Evolutionary conservation across 75 land plant genomes (phyloP).

Genomic region (Adiantum capillusveneris): DNA sequence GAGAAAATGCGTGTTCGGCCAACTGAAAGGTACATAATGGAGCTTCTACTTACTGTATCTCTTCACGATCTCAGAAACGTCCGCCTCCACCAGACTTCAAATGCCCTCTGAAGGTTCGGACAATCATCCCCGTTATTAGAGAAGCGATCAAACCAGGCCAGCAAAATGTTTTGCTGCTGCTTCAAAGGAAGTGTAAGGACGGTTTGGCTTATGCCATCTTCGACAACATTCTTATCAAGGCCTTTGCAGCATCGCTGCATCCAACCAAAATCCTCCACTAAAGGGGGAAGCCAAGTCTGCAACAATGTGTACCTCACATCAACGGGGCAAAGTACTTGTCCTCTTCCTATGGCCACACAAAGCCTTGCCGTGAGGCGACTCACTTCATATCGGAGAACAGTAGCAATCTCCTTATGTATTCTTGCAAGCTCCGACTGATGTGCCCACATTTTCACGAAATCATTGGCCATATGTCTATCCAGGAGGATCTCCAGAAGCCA

Average conservation of each 20-base stretch:
- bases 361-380: too few species aligned
- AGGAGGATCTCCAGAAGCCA: slow-evolving; percentile 85
- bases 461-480: slow-evolving; percentile 75
- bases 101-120: slow-evolving; percentile 82
- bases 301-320: too few species aligned
- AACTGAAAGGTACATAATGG: too few species aligned
- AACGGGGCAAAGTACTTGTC: too few species aligned
- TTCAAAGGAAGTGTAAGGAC: slow-evolving; percentile 73
- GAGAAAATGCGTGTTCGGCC: too few species aligned
- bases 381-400: too few species aligned
- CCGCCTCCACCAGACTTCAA: slow-evolving; percentile 92
- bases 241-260: slow-evolving; percentile 70
- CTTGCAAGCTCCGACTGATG: slow-evolving; percentile 55
- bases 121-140: slow-evolving; percentile 75
- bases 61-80: slow-evolving; percentile 59
- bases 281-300: too few species aligned
- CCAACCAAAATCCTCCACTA: too few species aligned
- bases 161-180: slow-evolving; percentile 68
- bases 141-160: slow-evolving; percentile 75
- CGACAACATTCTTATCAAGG: slow-evolving; percentile 72
- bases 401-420: neutral
- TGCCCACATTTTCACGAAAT: slow-evolving; percentile 72
- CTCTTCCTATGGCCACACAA: too few species aligned
- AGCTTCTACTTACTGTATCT: too few species aligned
- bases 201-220: slow-evolving; percentile 82